Evolutionary conservation across 2,329 filamentous ascomycete species (phyloP), one percentile per base, ranked within the genome.

Genomic region (Colletotrichum camelliae): DNA sequence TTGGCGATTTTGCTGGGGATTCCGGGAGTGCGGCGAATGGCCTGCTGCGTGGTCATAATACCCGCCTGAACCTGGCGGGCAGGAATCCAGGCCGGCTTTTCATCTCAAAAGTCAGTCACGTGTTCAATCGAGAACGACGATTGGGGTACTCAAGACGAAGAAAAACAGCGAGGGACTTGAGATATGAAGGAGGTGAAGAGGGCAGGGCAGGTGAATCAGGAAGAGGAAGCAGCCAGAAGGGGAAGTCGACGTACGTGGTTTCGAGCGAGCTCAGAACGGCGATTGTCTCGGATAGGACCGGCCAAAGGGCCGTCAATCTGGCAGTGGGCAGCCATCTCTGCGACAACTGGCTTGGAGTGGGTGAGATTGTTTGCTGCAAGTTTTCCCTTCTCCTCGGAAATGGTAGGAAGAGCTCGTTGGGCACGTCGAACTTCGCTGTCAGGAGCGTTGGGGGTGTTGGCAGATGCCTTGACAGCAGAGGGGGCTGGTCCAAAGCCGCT

Each of bases 31-130:
- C 77, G 77, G 27, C 77, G 77, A 67, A 78, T 75, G 37, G 72
- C 75, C 69, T 78, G 77, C 66, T 75, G 76, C 8, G 70, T 75
- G 16, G 77, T 77, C 75, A 77, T 78, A 67, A 78, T 67, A 33
- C 73, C 75, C 33, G 72, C 61, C 62, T 77, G 77, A 31, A 77
- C 76, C 21, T 77, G 65, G 15, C 77, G 77, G 10, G 75, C 67
- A 37, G 66, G 66, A 21, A 67, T 43, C 77, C 77, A 78, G 27
- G 67, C 77, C 21, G 77, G 77, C 77, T 78, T 55, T 31, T 21
- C 24, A 65, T 68, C 58, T 37, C 18, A 15, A 43, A 18, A 48
- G 31, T 74, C 16, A 74, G 71, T 35, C 10, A 21, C 31, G 8
- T 29, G 24, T 5, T 60, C 24, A 18, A 15, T 35, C 24, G n/a